Percentiles rank a stretch among this genome's conserved stretches.
phyloP scores from a whole-genome alignment of 2,329 filamentous ascomycete genomes.

The Aspergillus tamarii region DNA sequence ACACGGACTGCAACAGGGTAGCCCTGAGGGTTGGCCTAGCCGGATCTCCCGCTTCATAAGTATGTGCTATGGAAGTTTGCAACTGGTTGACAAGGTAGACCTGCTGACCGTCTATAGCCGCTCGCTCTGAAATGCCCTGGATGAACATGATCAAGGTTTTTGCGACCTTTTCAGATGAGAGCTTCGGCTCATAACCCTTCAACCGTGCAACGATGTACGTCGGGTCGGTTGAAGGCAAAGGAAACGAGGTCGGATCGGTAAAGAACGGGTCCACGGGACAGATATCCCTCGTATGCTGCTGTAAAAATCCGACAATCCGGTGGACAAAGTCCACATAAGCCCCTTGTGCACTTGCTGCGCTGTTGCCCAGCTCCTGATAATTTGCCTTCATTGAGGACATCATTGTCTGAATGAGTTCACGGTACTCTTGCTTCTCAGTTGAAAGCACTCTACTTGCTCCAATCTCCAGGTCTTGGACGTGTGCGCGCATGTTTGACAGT shows the following conservation, averaged over 20 bases:
- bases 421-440: constrained; percentile 48
- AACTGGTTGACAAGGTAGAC: constrained; percentile 59
- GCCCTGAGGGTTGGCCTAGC: constrained; percentile 52
- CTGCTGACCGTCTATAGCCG: constrained; percentile 61
- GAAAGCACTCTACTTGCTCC: constrained; percentile 39
- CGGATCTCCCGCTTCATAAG: constrained; percentile 45
- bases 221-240: constrained; percentile 62
- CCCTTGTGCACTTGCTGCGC: constrained; percentile 44
- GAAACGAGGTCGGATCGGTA: constrained; percentile 62
- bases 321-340: constrained; percentile 67
- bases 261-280: constrained; percentile 62
- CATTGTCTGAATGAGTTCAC: constrained; percentile 55
- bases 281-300: constrained; percentile 62
- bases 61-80: constrained; percentile 51
- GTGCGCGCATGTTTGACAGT: constrained; percentile 62
- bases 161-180: constrained; percentile 51
- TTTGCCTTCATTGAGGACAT: constrained; percentile 66
- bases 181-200: constrained; percentile 60
- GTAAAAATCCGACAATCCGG: constrained; percentile 59
- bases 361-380: constrained; percentile 57
- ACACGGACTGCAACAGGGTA: constrained; percentile 57
- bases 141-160: constrained; percentile 63
- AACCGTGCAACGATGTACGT: constrained; percentile 65
- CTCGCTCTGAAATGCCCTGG: constrained; percentile 62
- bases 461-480: constrained; percentile 45